A percentile compares a stretch with the other conserved stretches of the same genome.
These are phyloP conservation scores for Sphaerulina populicola DNA, from an alignment of 2,329 filamentous ascomycete genomes.

Conservation along the genomic window DNA sequence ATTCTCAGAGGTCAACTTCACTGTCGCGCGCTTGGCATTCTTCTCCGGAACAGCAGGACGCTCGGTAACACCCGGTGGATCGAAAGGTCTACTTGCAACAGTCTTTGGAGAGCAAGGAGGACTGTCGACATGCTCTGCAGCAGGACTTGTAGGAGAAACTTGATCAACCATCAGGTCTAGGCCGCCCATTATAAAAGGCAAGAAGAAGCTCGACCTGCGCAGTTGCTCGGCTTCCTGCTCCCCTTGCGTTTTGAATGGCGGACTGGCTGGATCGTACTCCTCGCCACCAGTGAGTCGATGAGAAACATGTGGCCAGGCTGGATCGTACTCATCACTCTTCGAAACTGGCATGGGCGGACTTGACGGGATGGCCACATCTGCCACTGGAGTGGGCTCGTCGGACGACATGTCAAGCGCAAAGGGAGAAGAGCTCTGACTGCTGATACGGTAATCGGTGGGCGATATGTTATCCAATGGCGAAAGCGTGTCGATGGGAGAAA, in stretches of 20 bases:
- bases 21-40: slow-evolving; percentile 6
- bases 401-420: slow-evolving; percentile 18
- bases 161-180: slow-evolving; percentile 9
- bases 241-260: slow-evolving; percentile 12
- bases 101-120: slow-evolving; percentile 37
- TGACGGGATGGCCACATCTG: slow-evolving; percentile 18
- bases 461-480: slow-evolving; percentile 12
- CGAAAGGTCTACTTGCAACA: slow-evolving; percentile 10
- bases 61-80: neutral
- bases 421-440: slow-evolving; percentile 15
- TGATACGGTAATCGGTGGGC: neutral
- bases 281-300: slow-evolving; percentile 6
- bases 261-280: slow-evolving; percentile 30
- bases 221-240: slow-evolving; percentile 10
- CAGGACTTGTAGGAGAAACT: slow-evolving; percentile 16
- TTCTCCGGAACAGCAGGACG: slow-evolving; percentile 4
- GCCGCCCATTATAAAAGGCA: slow-evolving; percentile 17
- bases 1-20: slow-evolving; percentile 28
- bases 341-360: slow-evolving; percentile 24
- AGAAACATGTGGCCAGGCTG: slow-evolving; percentile 18
- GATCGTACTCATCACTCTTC: slow-evolving; percentile 24
- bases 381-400: slow-evolving; percentile 4
- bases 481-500: slow-evolving; percentile 10
- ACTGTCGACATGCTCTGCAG: slow-evolving; percentile 19
- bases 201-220: slow-evolving; percentile 17